phyloP scores from a whole-genome alignment of 257 asterid genomes.

The Solanum chiquidenum region DNA sequence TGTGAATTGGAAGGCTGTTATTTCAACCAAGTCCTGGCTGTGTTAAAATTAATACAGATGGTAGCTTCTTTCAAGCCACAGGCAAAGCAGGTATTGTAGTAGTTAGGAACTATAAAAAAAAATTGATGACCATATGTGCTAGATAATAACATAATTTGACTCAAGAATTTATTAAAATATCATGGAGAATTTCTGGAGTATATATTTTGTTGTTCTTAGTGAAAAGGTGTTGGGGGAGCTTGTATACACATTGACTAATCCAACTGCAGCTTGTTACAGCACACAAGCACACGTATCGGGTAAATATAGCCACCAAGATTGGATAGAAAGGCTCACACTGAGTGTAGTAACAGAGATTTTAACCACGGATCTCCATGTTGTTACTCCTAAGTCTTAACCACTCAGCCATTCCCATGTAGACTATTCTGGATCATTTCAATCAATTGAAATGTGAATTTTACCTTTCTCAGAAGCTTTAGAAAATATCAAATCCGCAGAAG shows the following conservation, averaged over 20 bases:
- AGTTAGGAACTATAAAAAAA: neutral
- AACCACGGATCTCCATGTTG: neutral
- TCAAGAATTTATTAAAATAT: neutral
- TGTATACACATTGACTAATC: neutral
- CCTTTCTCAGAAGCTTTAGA: conserved; percentile 83
- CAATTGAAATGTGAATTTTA: neutral
- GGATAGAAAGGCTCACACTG: neutral
- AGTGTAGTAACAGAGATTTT: neutral
- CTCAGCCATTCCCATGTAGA: neutral
- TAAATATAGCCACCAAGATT: neutral
- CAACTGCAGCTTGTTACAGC: neutral
- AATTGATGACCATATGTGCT: neutral
- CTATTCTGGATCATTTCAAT: neutral
- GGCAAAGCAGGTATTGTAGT: neutral
- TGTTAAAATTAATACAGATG: neutral
- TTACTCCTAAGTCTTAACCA: neutral
- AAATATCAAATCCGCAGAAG: conserved; percentile 73
- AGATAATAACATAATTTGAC: neutral
- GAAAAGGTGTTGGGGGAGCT: neutral
- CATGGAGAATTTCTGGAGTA: neutral
- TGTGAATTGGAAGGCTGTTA: neutral
- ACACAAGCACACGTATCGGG: neutral
- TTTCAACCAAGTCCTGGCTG: neutral
- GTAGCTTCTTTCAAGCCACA: neutral
- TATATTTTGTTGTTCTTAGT: neutral